Percentiles rank a stretch among this genome's conserved stretches.
phyloP scores from a whole-genome alignment of 1,139 yeast genomes.

The Sugiyamaella paludigena region DNA sequence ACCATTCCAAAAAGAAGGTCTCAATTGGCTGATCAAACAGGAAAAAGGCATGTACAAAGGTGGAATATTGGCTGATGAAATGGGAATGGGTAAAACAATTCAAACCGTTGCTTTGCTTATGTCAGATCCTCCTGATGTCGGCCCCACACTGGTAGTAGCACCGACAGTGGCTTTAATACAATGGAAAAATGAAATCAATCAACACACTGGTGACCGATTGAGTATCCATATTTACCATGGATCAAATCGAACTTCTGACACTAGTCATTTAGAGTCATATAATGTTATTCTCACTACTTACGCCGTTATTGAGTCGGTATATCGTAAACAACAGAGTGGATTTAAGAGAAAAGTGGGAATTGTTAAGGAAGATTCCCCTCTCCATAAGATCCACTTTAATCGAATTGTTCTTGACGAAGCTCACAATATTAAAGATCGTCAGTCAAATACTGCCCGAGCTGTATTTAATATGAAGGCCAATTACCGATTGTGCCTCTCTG shows the following conservation, averaged over 20 bases:
- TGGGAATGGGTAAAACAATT: conserved; percentile 99
- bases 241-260: conserved; percentile 57
- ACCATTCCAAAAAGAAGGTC: conserved; percentile 92
- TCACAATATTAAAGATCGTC: conserved; percentile 92
- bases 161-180: conserved; percentile 98
- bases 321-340: conserved; percentile 78
- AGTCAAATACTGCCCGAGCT: conserved; percentile 89
- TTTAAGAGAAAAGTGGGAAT: conserved; percentile 67
- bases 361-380: conserved; percentile 70
- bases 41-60: conserved; percentile 79
- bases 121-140: conserved; percentile 53
- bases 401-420: conserved; percentile 96
- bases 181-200: conserved; percentile 90
- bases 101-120: conserved; percentile 88
- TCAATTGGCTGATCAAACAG: conserved; percentile 82
- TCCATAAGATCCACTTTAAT: conserved; percentile 75
- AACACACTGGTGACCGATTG: conserved; percentile 70
- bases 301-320: conserved; percentile 85
- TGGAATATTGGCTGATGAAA: conserved; percentile 96
- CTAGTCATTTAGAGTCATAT: conserved; percentile 56
- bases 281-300: conserved; percentile 91
- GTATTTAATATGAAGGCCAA: conserved; percentile 69
- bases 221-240: conserved; percentile 81
- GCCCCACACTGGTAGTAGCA: conserved; percentile 85
- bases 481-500: conserved; percentile 87